Conservation (phyloP, 306 rosid genomes). For the Luffa aegyptiaca region DNA sequence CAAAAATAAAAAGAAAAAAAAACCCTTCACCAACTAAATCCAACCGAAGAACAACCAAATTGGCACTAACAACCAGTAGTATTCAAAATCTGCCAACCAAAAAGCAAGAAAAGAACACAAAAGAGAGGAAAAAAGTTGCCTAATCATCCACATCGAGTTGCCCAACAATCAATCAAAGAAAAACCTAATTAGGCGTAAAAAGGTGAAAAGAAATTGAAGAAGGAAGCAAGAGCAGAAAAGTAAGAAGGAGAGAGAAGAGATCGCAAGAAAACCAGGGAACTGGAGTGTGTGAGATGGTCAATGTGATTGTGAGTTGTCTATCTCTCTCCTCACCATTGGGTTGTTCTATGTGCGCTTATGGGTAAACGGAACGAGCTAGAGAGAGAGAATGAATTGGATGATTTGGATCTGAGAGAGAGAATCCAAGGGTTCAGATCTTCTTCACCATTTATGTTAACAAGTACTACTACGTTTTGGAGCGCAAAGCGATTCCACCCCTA, state of each 20-base stretch:
- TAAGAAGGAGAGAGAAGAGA: conserved; percentile 16
- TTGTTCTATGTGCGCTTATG: conserved; percentile 20
- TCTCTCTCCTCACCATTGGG: conserved; percentile 12
- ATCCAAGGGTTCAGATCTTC: conserved; percentile 54
- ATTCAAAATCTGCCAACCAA: neutral
- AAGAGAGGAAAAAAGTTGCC: conserved; percentile 5
- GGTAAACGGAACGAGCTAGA: neutral
- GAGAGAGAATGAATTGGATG: conserved; percentile 24
- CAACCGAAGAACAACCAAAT: neutral
- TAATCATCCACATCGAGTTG: neutral
- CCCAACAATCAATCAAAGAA: neutral
- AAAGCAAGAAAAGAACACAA: neutral
- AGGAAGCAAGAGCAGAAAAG: conserved; percentile 25
- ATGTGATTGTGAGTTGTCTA: conserved; percentile 3
- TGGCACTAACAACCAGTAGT: neutral
- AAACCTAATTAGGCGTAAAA: neutral
- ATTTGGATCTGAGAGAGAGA: conserved; percentile 20
- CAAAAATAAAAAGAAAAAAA: neutral
- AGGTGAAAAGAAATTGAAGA: neutral
- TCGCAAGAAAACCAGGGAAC: neutral
- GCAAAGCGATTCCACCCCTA: conserved; percentile 19
- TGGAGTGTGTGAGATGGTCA: neutral
- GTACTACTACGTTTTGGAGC: conserved; percentile 4
- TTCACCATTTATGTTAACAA: conserved; percentile 16
- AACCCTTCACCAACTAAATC: neutral